These are phyloP conservation scores for Fusarium bulbicola DNA, from an alignment of 2,329 filamentous ascomycete species.

Conservation along the genomic window DNA sequence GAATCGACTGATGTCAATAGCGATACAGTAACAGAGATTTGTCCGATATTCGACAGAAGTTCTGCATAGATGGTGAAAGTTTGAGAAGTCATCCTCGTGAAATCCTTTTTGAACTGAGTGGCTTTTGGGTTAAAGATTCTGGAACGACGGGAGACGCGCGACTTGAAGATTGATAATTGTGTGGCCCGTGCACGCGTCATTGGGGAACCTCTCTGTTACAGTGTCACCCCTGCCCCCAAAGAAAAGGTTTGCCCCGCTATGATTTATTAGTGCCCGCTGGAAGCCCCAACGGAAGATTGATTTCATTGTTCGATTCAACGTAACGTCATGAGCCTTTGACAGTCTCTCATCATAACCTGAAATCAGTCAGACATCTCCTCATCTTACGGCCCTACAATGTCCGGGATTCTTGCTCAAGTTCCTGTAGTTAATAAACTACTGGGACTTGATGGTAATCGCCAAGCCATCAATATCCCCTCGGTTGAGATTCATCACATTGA, in stretches of 20 bases:
- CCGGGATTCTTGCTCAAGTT: constrained; percentile 48
- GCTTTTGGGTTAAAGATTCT: background rate
- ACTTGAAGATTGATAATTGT: constrained; percentile 13
- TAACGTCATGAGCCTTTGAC: constrained; percentile 37
- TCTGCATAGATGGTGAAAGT: constrained; percentile 67
- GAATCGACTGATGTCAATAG: constrained; percentile 55
- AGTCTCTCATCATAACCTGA: constrained; percentile 23
- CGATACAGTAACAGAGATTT: constrained; percentile 67
- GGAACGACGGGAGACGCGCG: constrained; percentile 5
- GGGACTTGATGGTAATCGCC: constrained; percentile 37
- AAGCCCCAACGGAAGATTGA: constrained; percentile 40
- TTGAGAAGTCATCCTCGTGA: constrained; percentile 25
- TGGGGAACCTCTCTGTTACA: background rate
- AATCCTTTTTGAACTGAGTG: background rate
- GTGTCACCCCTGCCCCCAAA: constrained; percentile 27
- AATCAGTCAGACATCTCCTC: background rate
- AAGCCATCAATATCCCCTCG: constrained; percentile 67
- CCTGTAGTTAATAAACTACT: constrained; percentile 43
- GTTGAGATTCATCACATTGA: constrained; percentile 84
- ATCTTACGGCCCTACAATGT: constrained; percentile 39
- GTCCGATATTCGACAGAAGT: constrained; percentile 70
- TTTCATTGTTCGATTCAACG: constrained; percentile 29
- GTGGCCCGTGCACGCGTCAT: constrained; percentile 37
- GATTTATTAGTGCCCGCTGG: constrained; percentile 36
- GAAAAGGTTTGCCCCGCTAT: constrained; percentile 40